Percentiles rank a stretch among this genome's conserved stretches.
Conservation (phyloP, 2,329 filamentous ascomycete genomes). For the Rutstroemia sp. region DNA sequence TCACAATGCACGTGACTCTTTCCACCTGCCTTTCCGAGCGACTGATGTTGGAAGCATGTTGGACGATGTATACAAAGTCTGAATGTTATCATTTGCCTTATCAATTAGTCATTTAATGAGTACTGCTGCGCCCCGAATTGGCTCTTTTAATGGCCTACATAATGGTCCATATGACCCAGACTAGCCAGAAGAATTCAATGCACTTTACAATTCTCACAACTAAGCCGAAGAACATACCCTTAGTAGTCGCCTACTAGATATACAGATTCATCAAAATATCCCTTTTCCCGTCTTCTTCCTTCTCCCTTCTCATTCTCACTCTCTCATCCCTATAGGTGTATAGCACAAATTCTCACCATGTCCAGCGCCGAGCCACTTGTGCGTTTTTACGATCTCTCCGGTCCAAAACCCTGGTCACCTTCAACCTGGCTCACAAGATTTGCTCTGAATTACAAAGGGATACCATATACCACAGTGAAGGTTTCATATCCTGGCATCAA, state of each 20-base stretch:
- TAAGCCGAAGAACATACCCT: not conserved
- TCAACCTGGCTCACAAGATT: constrained; percentile 12
- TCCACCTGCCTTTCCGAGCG: not conserved
- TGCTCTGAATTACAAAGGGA: too few relatives aligned
- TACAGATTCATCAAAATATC: not conserved
- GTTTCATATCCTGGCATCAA: constrained; percentile 13
- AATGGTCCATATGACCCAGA: too few relatives aligned
- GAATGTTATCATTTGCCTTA: too few relatives aligned
- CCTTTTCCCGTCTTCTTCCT: too few relatives aligned
- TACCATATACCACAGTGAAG: too few relatives aligned
- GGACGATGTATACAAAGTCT: too few relatives aligned
- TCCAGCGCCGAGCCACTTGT: constrained; percentile 12
- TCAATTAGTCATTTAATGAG: too few relatives aligned
- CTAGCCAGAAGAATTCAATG: too few relatives aligned
- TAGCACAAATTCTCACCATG: constrained; percentile 4
- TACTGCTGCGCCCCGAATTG: too few relatives aligned
- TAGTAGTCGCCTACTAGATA: not conserved
- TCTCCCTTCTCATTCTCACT: not conserved
- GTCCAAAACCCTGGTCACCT: constrained; percentile 18
- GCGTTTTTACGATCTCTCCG: constrained; percentile 19
- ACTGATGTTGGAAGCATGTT: not conserved
- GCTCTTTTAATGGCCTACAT: too few relatives aligned
- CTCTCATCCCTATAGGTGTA: not conserved
- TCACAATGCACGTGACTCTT: too few relatives aligned
- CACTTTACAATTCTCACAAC: too few relatives aligned